Evolutionary conservation across 1,139 yeast species (phyloP).

Genomic region (Yamadazyma epiphylla): DNA sequence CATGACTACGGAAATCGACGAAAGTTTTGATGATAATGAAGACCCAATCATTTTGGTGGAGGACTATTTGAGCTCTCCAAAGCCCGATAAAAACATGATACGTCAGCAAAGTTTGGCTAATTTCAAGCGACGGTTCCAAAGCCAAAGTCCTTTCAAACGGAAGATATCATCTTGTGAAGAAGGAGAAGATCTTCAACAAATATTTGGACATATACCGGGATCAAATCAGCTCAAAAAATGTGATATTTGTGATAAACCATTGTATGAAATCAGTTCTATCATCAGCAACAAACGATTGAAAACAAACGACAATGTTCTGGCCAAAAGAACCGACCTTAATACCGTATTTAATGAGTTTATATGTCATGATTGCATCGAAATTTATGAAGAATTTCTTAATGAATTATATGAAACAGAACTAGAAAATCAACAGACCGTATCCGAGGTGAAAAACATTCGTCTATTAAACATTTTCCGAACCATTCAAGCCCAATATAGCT

Average conservation of each 20-base stretch:
- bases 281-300: slow-evolving; percentile 21
- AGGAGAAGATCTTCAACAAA: slow-evolving; percentile 32
- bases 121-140: slow-evolving; percentile 28
- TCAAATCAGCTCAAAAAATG: slow-evolving; percentile 45
- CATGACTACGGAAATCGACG: slow-evolving; percentile 16
- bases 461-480: slow-evolving; percentile 21
- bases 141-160: slow-evolving; percentile 6
- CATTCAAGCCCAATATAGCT: slow-evolving; percentile 13
- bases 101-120: slow-evolving; percentile 37
- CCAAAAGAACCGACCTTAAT: slow-evolving; percentile 4
- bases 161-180: slow-evolving; percentile 11
- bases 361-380: slow-evolving; percentile 59
- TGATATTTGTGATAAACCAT: slow-evolving; percentile 62
- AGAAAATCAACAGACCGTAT: neutral
- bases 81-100: slow-evolving; percentile 9
- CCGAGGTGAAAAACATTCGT: slow-evolving; percentile 13
- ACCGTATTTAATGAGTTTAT: slow-evolving; percentile 48
- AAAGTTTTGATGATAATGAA: slow-evolving; percentile 21
- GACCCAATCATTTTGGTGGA: slow-evolving; percentile 53
- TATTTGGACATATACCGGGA: slow-evolving; percentile 42
- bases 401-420: slow-evolving; percentile 18
- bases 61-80: slow-evolving; percentile 35
- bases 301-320: neutral
- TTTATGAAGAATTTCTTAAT: slow-evolving; percentile 50
- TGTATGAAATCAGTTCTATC: slow-evolving; percentile 59